A percentile compares a stretch with the other conserved stretches of the same genome.
These are phyloP conservation scores for Aspergillus heteromorphus DNA, from an alignment of 495 filamentous ascomycete genomes.

Conservation along the genomic window DNA sequence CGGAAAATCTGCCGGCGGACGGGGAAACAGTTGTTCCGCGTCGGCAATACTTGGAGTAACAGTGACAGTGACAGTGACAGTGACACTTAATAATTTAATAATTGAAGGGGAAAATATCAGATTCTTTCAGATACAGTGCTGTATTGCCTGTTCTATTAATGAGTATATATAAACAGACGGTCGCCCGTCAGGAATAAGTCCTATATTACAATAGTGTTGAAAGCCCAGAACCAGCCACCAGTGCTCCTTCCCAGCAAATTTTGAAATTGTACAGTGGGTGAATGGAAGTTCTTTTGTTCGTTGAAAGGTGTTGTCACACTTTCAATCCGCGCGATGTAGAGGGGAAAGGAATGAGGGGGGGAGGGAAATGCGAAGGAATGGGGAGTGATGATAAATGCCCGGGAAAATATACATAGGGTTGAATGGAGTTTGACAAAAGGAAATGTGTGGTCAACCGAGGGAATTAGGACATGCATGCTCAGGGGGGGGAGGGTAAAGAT, in stretches of 20 bases:
- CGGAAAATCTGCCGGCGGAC: constrained; percentile 32
- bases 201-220: constrained; percentile 40
- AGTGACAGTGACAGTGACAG: no score
- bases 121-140: constrained; percentile 1
- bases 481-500: constrained; percentile 15
- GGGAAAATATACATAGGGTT: constrained; percentile 11
- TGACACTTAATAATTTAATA: no score
- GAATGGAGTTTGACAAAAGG: constrained; percentile 26
- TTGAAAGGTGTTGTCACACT: constrained; percentile 11
- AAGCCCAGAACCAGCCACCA: constrained; percentile 19
- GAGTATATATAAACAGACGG: constrained; percentile 23
- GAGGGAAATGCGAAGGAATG: constrained; percentile 3
- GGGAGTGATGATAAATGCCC: constrained; percentile 12
- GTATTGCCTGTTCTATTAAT: constrained; percentile 8
- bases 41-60: no score
- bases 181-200: constrained; percentile 14
- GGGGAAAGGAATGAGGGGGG: not conserved
- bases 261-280: constrained; percentile 17
- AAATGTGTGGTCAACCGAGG: constrained; percentile 14
- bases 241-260: constrained; percentile 17
- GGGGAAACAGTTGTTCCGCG: constrained; percentile 29
- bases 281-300: constrained; percentile 15
- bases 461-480: constrained; percentile 9
- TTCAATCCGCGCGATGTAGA: constrained; percentile 5
- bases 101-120: no score